Conservation (phyloP, 208 protist genomes). For the Trypanosoma theileri region DNA sequence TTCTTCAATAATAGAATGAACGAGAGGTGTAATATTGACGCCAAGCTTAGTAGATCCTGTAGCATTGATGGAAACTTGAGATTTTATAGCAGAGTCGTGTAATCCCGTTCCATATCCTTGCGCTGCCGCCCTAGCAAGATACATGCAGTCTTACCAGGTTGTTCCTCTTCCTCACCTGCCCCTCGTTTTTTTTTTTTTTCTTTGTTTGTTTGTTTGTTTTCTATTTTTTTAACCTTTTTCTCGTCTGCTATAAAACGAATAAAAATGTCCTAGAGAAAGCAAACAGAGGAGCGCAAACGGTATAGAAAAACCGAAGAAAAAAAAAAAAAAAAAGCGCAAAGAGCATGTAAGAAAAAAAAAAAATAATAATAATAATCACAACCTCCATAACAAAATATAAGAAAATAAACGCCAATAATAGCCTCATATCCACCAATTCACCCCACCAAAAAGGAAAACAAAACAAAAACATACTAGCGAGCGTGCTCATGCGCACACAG, state of each 20-base stretch:
- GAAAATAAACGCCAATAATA: not conserved
- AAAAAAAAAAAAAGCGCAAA: constrained; percentile 1
- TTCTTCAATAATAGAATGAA: not conserved
- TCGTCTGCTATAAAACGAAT: not conserved
- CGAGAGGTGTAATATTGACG: constrained; percentile 1
- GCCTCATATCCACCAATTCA: too few species aligned
- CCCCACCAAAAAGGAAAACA: not conserved
- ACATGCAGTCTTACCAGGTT: not conserved
- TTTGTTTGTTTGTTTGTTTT: too few species aligned
- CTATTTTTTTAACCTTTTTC: too few species aligned
- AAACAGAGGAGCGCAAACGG: too few species aligned
- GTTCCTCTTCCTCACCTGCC: too few species aligned
- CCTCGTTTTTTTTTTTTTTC: too few species aligned
- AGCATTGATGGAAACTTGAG: not conserved
- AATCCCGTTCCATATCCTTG: not conserved
- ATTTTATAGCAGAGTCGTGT: constrained; percentile 1
- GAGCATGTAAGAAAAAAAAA: not conserved
- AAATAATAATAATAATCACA: not conserved
- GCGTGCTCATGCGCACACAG: not conserved
- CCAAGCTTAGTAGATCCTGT: not conserved
- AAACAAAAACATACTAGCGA: not conserved
- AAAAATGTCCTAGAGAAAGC: not conserved
- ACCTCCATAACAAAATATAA: not conserved
- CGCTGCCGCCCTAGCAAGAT: not conserved
- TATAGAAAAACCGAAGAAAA: not conserved